phyloP scores from a whole-genome alignment of 2,329 filamentous ascomycete genomes.

The Diaporthe ilicicola region DNA sequence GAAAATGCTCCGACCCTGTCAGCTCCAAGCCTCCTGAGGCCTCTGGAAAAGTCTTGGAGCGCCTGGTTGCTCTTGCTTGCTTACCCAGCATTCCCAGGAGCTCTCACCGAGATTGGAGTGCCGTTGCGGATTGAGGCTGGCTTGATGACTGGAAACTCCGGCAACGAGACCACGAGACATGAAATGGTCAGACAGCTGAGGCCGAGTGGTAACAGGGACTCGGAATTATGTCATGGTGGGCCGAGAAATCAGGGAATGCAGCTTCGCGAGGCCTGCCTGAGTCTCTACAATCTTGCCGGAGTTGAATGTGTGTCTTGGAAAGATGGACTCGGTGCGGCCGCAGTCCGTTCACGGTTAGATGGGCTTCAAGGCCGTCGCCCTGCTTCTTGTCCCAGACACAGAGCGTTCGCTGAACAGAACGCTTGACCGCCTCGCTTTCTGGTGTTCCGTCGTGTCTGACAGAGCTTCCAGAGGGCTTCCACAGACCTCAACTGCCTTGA shows the following conservation, averaged over 20 bases:
- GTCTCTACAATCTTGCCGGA: background rate
- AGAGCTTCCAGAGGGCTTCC: background rate
- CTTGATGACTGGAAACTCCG: background rate
- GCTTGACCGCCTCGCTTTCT: constrained; percentile 3
- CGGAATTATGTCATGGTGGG: background rate
- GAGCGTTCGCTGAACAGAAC: background rate
- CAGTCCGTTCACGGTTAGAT: background rate
- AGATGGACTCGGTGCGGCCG: background rate
- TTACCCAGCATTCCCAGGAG: too few relatives aligned
- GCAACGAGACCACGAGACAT: background rate
- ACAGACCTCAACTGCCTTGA: background rate
- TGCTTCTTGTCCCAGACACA: background rate
- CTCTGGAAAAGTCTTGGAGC: background rate
- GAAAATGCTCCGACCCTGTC: constrained; percentile 22
- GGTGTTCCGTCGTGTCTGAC: constrained; percentile 4
- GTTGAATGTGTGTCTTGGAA: background rate
- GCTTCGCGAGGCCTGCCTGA: background rate
- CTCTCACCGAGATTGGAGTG: background rate
- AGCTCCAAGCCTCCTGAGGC: constrained; percentile 6
- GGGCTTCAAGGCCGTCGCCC: background rate
- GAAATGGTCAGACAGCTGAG: background rate
- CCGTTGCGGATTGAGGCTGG: background rate
- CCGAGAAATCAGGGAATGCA: background rate
- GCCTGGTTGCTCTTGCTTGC: background rate
- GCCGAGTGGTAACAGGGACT: background rate